Base-by-base conservation (phyloP, 768 basidiomycete genomes). In the Auricularia heimuer region DNA sequence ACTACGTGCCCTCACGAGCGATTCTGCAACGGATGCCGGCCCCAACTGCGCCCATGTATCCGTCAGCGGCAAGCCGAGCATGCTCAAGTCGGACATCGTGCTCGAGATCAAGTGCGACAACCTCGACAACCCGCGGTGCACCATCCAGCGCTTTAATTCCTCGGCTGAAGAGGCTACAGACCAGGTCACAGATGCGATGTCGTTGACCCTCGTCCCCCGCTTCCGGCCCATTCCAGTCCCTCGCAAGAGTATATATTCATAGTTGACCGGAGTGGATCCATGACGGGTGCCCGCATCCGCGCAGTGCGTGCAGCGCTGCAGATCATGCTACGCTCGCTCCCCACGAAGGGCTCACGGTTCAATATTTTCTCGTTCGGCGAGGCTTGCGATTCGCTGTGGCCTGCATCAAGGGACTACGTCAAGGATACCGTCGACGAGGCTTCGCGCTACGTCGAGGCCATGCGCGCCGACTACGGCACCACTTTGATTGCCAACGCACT, bases 231-330 rank as follows among this genome's bases (percentile, higher is more conserved):
- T 78, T 1, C 75, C 76, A 1, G 68, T 83, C 64, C 65, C 12
- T 69, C 74, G 0, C 84, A 85, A 21, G 85, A 87, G 65, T 87
- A 82, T 63, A 73, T 87, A 0, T 87, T 88, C 66, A 64, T 88
- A 4, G 74, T 88, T 10, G 86, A 88, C 67, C 74, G 85, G 58
- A 84, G 82, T n/a, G 80, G 81, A 0, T 84, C 82, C 62, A 87
- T 87, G 86, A 18, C 11, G 44, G 44, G 44, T 11, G 11, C 0
- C 11, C 47, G 47, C 47, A 51, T 10, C 47, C 11, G 6, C 47
- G 21, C 14, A 0, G 16, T 51, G 11, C 47, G 47, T 18, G 47
- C 6, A 6, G 81, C 83, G 0, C 71, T 87, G 44, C 58, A 61
- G 0, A 75, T 83, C 67, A 69, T 88, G 0, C 73, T 88, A 11